Evolutionary conservation across 768 basidiomycete genomes (phyloP).

Genomic region (Lactarius evosmus): DNA sequence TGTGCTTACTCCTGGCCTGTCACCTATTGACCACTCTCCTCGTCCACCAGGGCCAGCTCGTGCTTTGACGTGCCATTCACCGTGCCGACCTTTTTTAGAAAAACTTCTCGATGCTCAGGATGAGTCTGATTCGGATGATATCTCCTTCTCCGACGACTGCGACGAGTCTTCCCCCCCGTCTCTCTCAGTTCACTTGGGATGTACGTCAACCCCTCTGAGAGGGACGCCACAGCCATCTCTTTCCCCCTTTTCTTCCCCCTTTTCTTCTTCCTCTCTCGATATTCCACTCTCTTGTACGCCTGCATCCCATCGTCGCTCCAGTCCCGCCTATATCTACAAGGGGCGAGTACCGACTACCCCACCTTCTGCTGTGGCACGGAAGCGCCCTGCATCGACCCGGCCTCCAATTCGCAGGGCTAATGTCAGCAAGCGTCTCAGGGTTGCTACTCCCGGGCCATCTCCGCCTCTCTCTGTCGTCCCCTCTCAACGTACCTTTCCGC

Average conservation of each 20-base stretch:
- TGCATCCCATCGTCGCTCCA: neutral
- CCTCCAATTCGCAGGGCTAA: neutral
- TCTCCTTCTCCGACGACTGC: slow-evolving; percentile 7
- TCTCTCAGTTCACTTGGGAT: slow-evolving; percentile 21
- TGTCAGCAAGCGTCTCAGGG: neutral
- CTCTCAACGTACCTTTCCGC: slow-evolving; percentile 51
- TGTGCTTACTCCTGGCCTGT: slow-evolving; percentile 18
- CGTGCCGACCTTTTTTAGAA: slow-evolving; percentile 13
- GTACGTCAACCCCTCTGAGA: slow-evolving; percentile 23
- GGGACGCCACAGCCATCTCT: slow-evolving; percentile 16
- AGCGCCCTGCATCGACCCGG: slow-evolving; percentile 8
- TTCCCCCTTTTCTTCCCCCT: slow-evolving; percentile 25
- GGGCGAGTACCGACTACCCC: neutral
- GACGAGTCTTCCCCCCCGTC: slow-evolving; percentile 18
- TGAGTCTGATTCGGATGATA: slow-evolving; percentile 22
- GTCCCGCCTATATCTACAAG: neutral
- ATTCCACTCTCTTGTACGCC: slow-evolving; percentile 17
- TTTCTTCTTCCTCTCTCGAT: slow-evolving; percentile 23
- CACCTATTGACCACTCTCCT: slow-evolving; percentile 25
- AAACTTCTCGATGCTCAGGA: slow-evolving; percentile 19
- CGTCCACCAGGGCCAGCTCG: slow-evolving; percentile 6
- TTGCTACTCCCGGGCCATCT: neutral
- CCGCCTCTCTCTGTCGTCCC: slow-evolving; percentile 23
- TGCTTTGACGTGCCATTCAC: neutral
- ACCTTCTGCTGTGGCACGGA: neutral